Base-by-base conservation (phyloP, 768 basidiomycete species). In the Amanita fuliginea region DNA sequence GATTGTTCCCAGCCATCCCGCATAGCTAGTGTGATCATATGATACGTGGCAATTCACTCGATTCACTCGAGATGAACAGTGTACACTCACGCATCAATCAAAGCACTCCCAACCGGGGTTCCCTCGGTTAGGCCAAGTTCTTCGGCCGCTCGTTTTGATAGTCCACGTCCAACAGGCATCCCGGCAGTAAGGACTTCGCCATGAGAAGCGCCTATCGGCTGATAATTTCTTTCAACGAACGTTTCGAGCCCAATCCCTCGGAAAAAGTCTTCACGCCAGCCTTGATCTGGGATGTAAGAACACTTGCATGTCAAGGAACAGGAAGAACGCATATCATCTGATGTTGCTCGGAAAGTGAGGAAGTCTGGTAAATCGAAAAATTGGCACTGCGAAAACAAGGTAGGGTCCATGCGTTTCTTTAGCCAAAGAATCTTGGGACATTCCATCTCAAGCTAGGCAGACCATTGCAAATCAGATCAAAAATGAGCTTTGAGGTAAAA, bases 281-380 rank as follows among this genome's bases (percentile, higher is more conserved):
- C 96, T 21, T 68, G 67, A 59, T 72, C 75, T 1, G 95, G 92
- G 26, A 96, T 80, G 64, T 81, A 97, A 6, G 88, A 89, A 66
- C 88, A 97, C 67, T 98, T 98, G 75, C 95, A 99, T 1, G 91
- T 90, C 42, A 97, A 70, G 1, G 94, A 98, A 65, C 96, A 98
- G 62, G 77, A 81, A 1, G 93, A 96, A 28, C 95, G 81, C 3
- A 78, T 78, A 36, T 70, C 69, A 56, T 81, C 78, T 49, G 67
- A 64, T 0, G 96, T 99, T 7, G 91, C 89, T 43, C 81, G 84
- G 71, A 94, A 98, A 0, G 96, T 97, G 46, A 99, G 75, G 70
- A 81, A 94, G 67, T 96, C 93, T n/a, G 93, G 93, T 14, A 96
- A 78, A 60, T 95, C 93, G 64, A 83, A 87, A 69, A 88, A 87